phyloP scores from a whole-genome alignment of 176 grass and related monocot genomes.

The Bothriochloa decipiens region DNA sequence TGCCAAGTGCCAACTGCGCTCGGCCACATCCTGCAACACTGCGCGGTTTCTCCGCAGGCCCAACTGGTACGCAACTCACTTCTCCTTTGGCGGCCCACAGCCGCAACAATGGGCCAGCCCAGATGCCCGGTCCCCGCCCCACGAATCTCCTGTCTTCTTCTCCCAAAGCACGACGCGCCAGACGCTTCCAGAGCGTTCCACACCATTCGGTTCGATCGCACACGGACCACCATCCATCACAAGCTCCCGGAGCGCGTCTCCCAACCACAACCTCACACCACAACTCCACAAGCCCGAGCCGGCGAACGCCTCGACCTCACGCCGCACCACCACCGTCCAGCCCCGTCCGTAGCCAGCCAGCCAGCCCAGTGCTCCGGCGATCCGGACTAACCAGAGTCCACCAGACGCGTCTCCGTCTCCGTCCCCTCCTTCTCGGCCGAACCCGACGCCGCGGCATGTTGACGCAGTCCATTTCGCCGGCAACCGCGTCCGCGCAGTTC shows the following conservation, averaged over 20 bases:
- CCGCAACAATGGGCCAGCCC: neutral
- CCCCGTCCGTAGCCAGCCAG: neutral
- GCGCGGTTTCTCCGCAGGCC: neutral
- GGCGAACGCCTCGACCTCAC: neutral
- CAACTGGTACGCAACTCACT: neutral
- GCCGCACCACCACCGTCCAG: neutral
- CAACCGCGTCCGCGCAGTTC: conserved; percentile 46
- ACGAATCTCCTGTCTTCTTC: neutral
- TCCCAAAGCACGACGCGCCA: neutral
- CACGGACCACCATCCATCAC: too few relatives aligned
- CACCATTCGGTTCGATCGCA: neutral
- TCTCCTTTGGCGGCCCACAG: neutral
- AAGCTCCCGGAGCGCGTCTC: neutral
- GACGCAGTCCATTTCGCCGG: conserved; percentile 49
- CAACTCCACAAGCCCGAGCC: too few relatives aligned
- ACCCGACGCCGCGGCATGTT: conserved; percentile 39
- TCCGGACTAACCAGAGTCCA: neutral
- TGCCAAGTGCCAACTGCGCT: too few relatives aligned
- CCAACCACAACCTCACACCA: neutral
- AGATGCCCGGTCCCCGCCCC: neutral
- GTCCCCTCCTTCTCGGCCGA: too few relatives aligned
- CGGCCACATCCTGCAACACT: neutral
- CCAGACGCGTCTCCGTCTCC: neutral
- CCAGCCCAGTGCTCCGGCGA: neutral
- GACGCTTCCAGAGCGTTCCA: conserved; percentile 39